Evolutionary conservation across 768 basidiomycete genomes (phyloP).

Genomic region (Steccherinum ochraceum): DNA sequence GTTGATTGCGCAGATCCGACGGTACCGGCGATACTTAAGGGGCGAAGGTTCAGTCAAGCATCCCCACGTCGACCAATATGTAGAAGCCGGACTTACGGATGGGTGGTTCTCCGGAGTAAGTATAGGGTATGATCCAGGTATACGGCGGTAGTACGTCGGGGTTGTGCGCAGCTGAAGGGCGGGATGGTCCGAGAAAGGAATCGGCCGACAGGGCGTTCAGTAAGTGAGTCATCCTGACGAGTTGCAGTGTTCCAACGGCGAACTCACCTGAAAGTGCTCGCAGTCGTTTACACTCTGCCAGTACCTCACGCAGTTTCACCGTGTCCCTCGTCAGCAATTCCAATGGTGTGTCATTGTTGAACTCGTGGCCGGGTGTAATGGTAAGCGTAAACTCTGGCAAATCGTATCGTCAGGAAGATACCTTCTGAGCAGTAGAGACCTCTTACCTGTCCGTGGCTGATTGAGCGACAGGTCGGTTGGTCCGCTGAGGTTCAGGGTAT

Average conservation of each 20-base stretch:
- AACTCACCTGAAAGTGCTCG: slow-evolving; percentile 41
- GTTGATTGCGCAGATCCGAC: slow-evolving; percentile 49
- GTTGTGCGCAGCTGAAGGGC: slow-evolving; percentile 6
- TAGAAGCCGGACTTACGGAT: slow-evolving; percentile 7
- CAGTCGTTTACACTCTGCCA: slow-evolving; percentile 52
- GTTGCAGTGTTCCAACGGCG: not conserved
- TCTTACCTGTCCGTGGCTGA: slow-evolving; percentile 38
- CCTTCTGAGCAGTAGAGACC: not conserved
- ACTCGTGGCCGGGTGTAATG: slow-evolving; percentile 38
- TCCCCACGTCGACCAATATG: no score
- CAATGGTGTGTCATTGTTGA: slow-evolving; percentile 25
- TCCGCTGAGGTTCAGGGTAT: slow-evolving; percentile 29
- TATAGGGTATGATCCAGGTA: slow-evolving; percentile 12
- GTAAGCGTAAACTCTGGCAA: slow-evolving; percentile 47
- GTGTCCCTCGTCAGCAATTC: slow-evolving; percentile 43
- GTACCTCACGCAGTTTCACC: slow-evolving; percentile 37
- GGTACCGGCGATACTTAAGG: slow-evolving; percentile 35
- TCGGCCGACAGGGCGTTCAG: not conserved
- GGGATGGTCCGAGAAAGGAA: not conserved
- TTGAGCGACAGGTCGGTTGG: slow-evolving; percentile 18
- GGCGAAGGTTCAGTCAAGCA: no score
- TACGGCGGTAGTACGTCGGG: slow-evolving; percentile 9
- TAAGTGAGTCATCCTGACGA: not conserved
- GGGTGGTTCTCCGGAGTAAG: not conserved
- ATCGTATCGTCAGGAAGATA: not conserved